Conservation (phyloP, 2,329 filamentous ascomycete genomes). For the Aspergillus neoniger region DNA sequence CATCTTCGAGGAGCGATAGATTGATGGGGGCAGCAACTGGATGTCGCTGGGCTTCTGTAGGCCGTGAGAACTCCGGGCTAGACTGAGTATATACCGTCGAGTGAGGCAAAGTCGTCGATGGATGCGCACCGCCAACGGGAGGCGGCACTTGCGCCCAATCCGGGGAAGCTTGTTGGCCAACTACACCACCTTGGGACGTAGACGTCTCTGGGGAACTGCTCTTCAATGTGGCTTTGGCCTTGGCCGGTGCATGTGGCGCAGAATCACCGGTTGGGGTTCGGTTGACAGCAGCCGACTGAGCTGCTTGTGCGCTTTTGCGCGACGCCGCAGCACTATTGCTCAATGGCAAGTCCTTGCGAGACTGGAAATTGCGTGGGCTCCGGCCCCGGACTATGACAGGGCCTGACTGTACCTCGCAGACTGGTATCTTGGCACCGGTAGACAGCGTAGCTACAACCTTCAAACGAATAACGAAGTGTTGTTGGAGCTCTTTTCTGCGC, state of each 20-base stretch:
- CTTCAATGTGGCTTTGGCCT: conserved; percentile 32
- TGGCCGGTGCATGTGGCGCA: conserved; percentile 32
- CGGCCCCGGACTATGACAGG: conserved; percentile 92
- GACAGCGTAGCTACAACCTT: conserved; percentile 82
- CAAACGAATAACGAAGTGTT: conserved; percentile 88
- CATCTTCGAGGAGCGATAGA: conserved; percentile 59
- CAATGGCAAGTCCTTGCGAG: conserved; percentile 87
- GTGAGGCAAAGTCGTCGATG: conserved; percentile 26
- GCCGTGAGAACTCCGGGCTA: conserved; percentile 54
- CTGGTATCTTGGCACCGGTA: conserved; percentile 76
- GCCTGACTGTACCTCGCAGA: conserved; percentile 82
- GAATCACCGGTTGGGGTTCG: conserved; percentile 36
- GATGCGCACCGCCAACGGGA: conserved; percentile 21
- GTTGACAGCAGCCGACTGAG: conserved; percentile 33
- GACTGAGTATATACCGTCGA: conserved; percentile 53
- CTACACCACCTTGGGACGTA: conserved; percentile 30
- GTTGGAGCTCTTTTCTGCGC: conserved; percentile 88
- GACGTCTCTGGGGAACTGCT: conserved; percentile 40
- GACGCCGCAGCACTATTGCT: conserved; percentile 75
- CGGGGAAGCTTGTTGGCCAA: conserved; percentile 31
- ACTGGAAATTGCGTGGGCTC: conserved; percentile 92
- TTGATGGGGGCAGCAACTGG: conserved; percentile 53
- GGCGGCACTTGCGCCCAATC: conserved; percentile 42
- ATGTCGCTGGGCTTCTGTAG: conserved; percentile 40
- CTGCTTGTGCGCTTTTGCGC: conserved; percentile 65